phyloP scores from a whole-genome alignment of 2,329 filamentous ascomycete genomes.

The Pseudogymnoascus sp. region DNA sequence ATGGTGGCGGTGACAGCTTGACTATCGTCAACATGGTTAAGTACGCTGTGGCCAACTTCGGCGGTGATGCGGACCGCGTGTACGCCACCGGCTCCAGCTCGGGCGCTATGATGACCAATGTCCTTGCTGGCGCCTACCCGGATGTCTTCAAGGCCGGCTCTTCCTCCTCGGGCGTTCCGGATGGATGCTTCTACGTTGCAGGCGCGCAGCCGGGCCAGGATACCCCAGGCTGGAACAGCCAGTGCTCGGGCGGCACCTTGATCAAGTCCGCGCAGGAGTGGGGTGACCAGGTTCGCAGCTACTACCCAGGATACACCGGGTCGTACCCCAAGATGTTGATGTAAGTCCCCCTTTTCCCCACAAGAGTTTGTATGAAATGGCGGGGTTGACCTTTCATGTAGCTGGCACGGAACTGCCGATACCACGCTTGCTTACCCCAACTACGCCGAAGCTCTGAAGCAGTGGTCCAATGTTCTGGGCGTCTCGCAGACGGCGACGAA shows the following conservation, averaged over 20 bases:
- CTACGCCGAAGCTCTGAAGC: conserved; percentile 38
- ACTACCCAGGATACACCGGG: conserved; percentile 34
- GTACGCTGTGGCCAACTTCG: conserved; percentile 47
- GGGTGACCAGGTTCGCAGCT: conserved; percentile 39
- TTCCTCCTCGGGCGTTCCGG: conserved; percentile 39
- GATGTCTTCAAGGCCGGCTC: conserved; percentile 41
- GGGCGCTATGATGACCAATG: conserved; percentile 48
- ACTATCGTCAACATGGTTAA: conserved; percentile 54
- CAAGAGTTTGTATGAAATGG: not conserved
- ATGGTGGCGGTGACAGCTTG: conserved; percentile 50
- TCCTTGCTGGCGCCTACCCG: conserved; percentile 42
- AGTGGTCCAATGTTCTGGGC: conserved; percentile 42
- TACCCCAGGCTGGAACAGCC: conserved; percentile 43
- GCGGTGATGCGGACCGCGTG: conserved; percentile 43
- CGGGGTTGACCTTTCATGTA: conserved; percentile 13
- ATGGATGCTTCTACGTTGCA: conserved; percentile 36
- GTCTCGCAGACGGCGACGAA: not conserved
- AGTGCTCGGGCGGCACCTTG: conserved; percentile 35
- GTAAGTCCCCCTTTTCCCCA: conserved; percentile 11
- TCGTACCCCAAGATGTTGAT: conserved; percentile 34
- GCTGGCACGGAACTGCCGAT: conserved; percentile 35
- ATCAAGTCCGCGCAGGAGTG: conserved; percentile 37
- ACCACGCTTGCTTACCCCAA: conserved; percentile 34
- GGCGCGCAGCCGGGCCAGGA: conserved; percentile 36
- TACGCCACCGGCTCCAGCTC: conserved; percentile 47